These are phyloP conservation scores for Lactarius trivialis DNA, from an alignment of 768 basidiomycete genomes.

Conservation along the genomic window DNA sequence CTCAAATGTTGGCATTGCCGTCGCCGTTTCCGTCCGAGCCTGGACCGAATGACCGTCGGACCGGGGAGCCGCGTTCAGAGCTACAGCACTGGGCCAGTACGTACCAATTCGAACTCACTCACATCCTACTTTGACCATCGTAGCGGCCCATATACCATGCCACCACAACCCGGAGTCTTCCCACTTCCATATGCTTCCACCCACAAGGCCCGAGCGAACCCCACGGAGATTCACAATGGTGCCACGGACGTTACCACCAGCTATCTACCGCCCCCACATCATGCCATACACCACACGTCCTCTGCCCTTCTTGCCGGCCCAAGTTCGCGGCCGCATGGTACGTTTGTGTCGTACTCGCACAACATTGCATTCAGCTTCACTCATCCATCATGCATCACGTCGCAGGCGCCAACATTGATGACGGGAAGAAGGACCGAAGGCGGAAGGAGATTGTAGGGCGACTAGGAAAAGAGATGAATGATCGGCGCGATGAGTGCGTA, in stretches of 20 bases:
- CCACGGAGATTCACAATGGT: slow-evolving; percentile 25
- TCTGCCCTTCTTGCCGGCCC: slow-evolving; percentile 34
- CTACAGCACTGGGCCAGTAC: no score
- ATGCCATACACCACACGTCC: slow-evolving; percentile 37
- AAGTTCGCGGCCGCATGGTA: slow-evolving; percentile 12
- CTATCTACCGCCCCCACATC: slow-evolving; percentile 37
- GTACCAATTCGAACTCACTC: neutral
- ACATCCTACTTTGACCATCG: neutral
- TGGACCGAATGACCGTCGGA: neutral
- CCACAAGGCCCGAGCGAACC: slow-evolving; percentile 35
- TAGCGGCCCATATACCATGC: slow-evolving; percentile 36
- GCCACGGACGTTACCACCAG: slow-evolving; percentile 30
- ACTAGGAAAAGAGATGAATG: slow-evolving; percentile 64
- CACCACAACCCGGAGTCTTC: slow-evolving; percentile 66
- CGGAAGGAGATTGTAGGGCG: slow-evolving; percentile 64
- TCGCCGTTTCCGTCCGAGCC: neutral
- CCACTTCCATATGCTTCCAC: slow-evolving; percentile 49
- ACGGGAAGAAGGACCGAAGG: slow-evolving; percentile 56
- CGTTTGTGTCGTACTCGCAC: neutral
- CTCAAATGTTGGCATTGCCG: no score
- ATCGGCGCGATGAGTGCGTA: slow-evolving; percentile 69
- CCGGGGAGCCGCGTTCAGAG: neutral
- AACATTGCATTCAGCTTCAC: neutral
- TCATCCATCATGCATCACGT: slow-evolving; percentile 5
- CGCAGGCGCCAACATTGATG: slow-evolving; percentile 31